Evolutionary conservation across 2,329 filamentous ascomycete species (phyloP).

Genomic region (Metarhizium humberi): DNA sequence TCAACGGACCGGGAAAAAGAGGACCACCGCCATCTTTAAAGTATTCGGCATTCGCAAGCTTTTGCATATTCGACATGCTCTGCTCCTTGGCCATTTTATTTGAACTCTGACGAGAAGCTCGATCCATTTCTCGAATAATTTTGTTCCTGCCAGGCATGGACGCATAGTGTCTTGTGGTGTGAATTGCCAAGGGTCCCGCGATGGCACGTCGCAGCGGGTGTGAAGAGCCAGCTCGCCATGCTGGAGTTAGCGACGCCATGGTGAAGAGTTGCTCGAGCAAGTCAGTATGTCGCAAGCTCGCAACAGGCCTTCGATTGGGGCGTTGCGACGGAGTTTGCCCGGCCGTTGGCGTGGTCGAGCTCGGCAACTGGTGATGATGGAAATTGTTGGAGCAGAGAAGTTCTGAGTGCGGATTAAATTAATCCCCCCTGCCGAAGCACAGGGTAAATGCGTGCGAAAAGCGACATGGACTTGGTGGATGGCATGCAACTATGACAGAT

Average conservation of each 20-base stretch:
- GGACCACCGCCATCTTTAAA: constrained; percentile 23
- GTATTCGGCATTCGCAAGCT: constrained; percentile 21
- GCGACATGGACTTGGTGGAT: background rate
- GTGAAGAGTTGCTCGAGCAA: background rate
- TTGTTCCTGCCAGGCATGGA: constrained; percentile 15
- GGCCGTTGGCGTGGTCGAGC: background rate
- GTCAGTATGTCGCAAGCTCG: background rate
- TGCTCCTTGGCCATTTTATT: constrained; percentile 18
- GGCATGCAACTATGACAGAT: background rate
- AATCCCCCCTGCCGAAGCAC: constrained; percentile 2
- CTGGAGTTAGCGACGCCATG: constrained; percentile 10
- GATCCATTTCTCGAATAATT: constrained; percentile 20
- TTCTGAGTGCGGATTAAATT: constrained; percentile 5
- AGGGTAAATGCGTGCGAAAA: background rate
- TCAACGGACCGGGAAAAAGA: constrained; percentile 22
- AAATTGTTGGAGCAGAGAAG: constrained; percentile 2
- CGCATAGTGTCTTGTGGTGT: constrained; percentile 15
- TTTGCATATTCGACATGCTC: constrained; percentile 22
- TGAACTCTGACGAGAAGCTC: constrained; percentile 12
- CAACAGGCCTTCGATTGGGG: background rate
- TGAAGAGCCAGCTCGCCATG: constrained; percentile 12
- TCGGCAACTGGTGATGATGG: background rate
- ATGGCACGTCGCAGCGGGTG: constrained; percentile 11
- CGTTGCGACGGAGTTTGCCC: background rate
- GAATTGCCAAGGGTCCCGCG: constrained; percentile 12